Evolutionary conservation across 1,139 yeast genomes (phyloP).

Genomic region (Saccharomyces pastorianus): DNA sequence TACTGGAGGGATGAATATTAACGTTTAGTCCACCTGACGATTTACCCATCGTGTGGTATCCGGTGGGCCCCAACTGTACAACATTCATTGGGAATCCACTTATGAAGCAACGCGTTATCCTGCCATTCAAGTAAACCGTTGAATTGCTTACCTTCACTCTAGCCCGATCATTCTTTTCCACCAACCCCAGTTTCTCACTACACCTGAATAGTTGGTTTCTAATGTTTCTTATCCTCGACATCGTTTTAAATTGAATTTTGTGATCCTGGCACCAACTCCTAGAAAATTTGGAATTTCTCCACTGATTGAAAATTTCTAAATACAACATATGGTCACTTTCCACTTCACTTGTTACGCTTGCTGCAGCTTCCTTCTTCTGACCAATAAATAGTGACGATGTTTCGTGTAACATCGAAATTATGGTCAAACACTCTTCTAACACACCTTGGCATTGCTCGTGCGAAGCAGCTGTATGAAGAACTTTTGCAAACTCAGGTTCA

Average conservation of each 20-base stretch:
- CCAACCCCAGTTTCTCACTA: slow-evolving; percentile 50
- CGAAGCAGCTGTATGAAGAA: slow-evolving; percentile 52
- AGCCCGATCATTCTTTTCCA: slow-evolving; percentile 18
- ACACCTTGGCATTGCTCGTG: slow-evolving; percentile 42
- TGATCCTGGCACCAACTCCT: slow-evolving; percentile 83
- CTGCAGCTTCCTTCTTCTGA: slow-evolving; percentile 16
- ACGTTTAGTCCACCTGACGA: slow-evolving; percentile 37
- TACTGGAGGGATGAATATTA: slow-evolving; percentile 68
- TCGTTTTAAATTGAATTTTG: slow-evolving; percentile 65
- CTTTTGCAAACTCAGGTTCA: slow-evolving; percentile 81
- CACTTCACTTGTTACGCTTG: slow-evolving; percentile 17
- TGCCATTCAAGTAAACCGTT: slow-evolving; percentile 25
- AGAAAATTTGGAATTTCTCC: slow-evolving; percentile 67
- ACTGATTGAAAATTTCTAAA: slow-evolving; percentile 64
- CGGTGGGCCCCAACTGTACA: slow-evolving; percentile 61
- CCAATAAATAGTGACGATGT: slow-evolving; percentile 64
- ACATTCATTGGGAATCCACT: slow-evolving; percentile 81
- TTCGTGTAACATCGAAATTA: slow-evolving; percentile 80
- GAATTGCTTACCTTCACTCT: slow-evolving; percentile 12
- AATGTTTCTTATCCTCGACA: slow-evolving; percentile 63
- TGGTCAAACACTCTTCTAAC: slow-evolving; percentile 55
- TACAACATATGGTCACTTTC: slow-evolving; percentile 73
- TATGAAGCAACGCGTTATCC: slow-evolving; percentile 59
- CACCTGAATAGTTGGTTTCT: slow-evolving; percentile 60
- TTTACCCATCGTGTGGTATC: slow-evolving; percentile 44